A percentile compares a stretch with the other conserved stretches of the same genome.
These are phyloP conservation scores for Clarkia xantiana DNA, from an alignment of 345 rosid genomes.

Conservation along the genomic window DNA sequence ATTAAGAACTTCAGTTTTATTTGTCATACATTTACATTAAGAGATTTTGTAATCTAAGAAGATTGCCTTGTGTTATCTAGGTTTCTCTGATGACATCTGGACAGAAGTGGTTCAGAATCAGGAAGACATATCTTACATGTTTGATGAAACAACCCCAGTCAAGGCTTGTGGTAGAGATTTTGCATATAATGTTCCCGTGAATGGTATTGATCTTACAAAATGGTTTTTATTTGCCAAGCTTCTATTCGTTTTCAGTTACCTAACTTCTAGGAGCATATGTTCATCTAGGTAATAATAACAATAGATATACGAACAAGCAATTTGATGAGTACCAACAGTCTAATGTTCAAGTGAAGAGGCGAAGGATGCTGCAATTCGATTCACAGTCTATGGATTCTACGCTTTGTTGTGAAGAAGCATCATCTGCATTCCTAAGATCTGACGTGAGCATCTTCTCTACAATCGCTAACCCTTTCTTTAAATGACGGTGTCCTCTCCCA, in stretches of 20 bases:
- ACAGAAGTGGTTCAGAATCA: conserved; percentile 50
- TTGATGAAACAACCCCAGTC: conserved; percentile 68
- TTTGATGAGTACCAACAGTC: conserved; percentile 34
- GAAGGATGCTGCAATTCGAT: conserved; percentile 82
- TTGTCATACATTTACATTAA: neutral
- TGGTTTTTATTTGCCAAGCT: neutral
- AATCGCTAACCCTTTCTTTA: conserved; percentile 3
- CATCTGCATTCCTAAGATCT: conserved; percentile 59
- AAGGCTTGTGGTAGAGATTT: conserved; percentile 64
- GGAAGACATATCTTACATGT: conserved; percentile 76
- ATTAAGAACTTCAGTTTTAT: neutral
- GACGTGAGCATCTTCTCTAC: conserved; percentile 25
- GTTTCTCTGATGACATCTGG: conserved; percentile 19
- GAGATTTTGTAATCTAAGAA: neutral
- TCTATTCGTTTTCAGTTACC: conserved; percentile 1
- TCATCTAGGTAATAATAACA: conserved; percentile 22
- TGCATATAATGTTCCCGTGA: conserved; percentile 32
- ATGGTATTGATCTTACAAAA: conserved; percentile 16
- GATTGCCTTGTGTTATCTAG: conserved; percentile 12
- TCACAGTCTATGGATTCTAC: conserved; percentile 30
- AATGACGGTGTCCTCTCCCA: too few species aligned
- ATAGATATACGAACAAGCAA: conserved; percentile 21
- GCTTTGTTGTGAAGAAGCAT: conserved; percentile 41
- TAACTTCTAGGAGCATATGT: conserved; percentile 7
- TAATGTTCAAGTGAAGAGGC: conserved; percentile 57